Conservation (phyloP, 1,139 yeast species). For the Yamadazyma pseudoaaseri region DNA sequence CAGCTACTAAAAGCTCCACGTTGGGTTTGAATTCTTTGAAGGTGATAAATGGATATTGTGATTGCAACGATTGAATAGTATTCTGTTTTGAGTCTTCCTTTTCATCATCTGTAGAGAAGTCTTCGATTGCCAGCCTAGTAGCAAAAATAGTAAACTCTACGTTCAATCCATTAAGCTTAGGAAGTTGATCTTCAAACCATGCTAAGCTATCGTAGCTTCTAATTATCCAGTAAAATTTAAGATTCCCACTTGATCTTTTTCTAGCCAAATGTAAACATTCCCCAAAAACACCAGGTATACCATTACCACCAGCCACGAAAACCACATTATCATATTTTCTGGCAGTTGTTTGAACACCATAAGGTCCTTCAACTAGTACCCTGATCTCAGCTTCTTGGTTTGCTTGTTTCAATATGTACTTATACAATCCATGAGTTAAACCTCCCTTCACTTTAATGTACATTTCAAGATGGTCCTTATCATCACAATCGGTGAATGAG, state of each 20-base stretch:
- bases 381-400: conserved; percentile 24
- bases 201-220: conserved; percentile 36
- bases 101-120: conserved; percentile 17
- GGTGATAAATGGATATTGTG: conserved; percentile 19
- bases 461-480: conserved; percentile 18
- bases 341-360: conserved; percentile 30
- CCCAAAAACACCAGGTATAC: conserved; percentile 42
- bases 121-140: conserved; percentile 35
- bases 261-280: conserved; percentile 19
- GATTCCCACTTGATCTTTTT: conserved; percentile 8
- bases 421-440: conserved; percentile 26
- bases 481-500: conserved; percentile 33
- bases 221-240: conserved; percentile 42
- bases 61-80: conserved; percentile 7
- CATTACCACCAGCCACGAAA: conserved; percentile 40
- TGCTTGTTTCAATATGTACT: conserved; percentile 25
- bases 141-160: conserved; percentile 23
- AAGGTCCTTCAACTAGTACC: conserved; percentile 39
- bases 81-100: conserved; percentile 19
- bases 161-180: conserved; percentile 26
- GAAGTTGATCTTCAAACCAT: conserved; percentile 49
- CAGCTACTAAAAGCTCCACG: conserved; percentile 20
- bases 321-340: conserved; percentile 27
- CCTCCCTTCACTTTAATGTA: conserved; percentile 34
- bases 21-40: conserved; percentile 32